These are phyloP conservation scores for Halophytophthora batemanensis DNA, from an alignment of 352 stramenopile genomes.

Conservation along the genomic window DNA sequence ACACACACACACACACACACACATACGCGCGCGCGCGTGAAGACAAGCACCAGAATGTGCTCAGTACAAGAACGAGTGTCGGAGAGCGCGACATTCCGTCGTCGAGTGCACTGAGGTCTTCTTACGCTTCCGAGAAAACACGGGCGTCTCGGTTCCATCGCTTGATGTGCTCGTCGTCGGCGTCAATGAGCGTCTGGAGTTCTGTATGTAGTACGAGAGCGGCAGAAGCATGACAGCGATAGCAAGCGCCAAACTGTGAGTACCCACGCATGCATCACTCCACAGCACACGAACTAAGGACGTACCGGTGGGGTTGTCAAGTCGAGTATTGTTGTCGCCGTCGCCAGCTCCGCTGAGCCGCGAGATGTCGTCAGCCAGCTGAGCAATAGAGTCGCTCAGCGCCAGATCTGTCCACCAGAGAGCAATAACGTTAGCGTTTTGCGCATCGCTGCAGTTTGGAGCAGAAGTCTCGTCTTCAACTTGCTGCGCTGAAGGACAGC, in stretches of 20 bases:
- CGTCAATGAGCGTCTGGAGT: conserved; percentile 45
- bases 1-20: too few species aligned
- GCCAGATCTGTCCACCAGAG: conserved; percentile 30
- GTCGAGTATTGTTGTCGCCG: conserved; percentile 28
- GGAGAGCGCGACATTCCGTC: too few species aligned
- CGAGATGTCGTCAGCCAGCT: conserved; percentile 57
- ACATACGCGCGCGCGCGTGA: too few species aligned
- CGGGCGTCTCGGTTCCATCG: conserved; percentile 46
- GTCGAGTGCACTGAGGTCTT: not conserved
- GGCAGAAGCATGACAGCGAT: not conserved
- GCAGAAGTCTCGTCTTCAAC: not conserved
- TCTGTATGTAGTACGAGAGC: conserved; percentile 26
- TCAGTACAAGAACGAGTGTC: too few species aligned
- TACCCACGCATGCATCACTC: too few species aligned
- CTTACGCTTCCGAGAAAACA: conserved; percentile 52
- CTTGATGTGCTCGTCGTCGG: conserved; percentile 42
- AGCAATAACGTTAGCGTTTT: not conserved
- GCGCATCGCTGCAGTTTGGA: not conserved
- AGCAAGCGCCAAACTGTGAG: not conserved
- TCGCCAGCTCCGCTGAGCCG: conserved; percentile 47
- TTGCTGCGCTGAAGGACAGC: not conserved
- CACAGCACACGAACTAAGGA: not conserved
- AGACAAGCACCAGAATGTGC: too few species aligned
- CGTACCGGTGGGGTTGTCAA: conserved; percentile 44
- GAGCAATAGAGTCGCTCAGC: conserved; percentile 38